Percentiles rank a stretch among this genome's conserved stretches.
phyloP scores from a whole-genome alignment of 2,329 filamentous ascomycete genomes.

The Fusarium stilboides region DNA sequence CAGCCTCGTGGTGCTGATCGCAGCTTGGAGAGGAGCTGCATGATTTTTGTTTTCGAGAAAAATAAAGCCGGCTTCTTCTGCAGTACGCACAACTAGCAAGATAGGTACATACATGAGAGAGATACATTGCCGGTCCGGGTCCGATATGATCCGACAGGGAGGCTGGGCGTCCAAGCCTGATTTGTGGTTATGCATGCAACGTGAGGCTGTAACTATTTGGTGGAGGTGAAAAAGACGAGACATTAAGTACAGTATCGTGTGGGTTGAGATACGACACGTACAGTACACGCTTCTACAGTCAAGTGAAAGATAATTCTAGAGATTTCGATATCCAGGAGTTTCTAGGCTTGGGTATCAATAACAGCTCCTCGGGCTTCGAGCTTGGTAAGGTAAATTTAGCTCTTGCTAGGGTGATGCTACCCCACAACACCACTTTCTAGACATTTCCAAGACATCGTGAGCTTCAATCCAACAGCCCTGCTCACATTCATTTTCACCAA shows the following conservation, averaged over 20 bases:
- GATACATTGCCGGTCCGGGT: slow-evolving; percentile 38
- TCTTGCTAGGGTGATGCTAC: slow-evolving; percentile 34
- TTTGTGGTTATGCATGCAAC: slow-evolving; percentile 13
- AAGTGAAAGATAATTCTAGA: slow-evolving; percentile 30
- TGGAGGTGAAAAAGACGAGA: no score
- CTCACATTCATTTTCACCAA: not conserved
- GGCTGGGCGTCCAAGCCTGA: slow-evolving; percentile 25
- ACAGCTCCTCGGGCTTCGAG: not conserved
- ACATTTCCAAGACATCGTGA: slow-evolving; percentile 45
- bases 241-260: not conserved
- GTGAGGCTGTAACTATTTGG: slow-evolving; percentile 26
- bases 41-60: slow-evolving; percentile 8
- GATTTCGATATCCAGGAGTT: slow-evolving; percentile 16
- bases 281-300: not conserved
- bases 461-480: slow-evolving; percentile 36
- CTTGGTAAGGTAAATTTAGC: slow-evolving; percentile 21
- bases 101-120: not conserved
- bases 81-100: not conserved
- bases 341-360: not conserved
- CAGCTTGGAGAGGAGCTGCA: slow-evolving; percentile 10
- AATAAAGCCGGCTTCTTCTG: not conserved
- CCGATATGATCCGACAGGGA: slow-evolving; percentile 44
- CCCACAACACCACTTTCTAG: slow-evolving; percentile 49
- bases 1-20: slow-evolving; percentile 44
- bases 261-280: slow-evolving; percentile 2